A percentile compares a stretch with the other conserved stretches of the same genome.
These are phyloP conservation scores for Canariomyces notabilis DNA, from an alignment of 2,329 filamentous ascomycete species.

Conservation along the genomic window DNA sequence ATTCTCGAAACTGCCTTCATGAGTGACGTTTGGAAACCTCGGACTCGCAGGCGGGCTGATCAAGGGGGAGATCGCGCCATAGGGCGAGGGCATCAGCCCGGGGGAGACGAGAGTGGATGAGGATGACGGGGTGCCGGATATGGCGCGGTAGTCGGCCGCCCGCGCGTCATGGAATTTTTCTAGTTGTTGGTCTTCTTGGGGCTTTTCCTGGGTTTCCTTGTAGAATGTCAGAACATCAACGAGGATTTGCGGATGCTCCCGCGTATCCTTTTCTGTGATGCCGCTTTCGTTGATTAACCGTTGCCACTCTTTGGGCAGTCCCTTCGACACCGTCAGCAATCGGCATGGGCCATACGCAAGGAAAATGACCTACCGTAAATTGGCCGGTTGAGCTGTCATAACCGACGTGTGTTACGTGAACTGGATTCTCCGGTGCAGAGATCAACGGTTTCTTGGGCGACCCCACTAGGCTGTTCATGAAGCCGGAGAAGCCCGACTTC, in stretches of 20 bases:
- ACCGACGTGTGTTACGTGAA: constrained; percentile 96
- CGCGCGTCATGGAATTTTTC: constrained; percentile 94
- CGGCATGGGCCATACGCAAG: constrained; percentile 3
- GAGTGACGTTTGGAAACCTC: constrained; percentile 76
- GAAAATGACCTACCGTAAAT: constrained; percentile 69
- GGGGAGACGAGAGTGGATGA: constrained; percentile 44
- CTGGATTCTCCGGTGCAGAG: constrained; percentile 94
- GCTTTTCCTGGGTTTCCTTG: constrained; percentile 82
- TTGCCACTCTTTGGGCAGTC: constrained; percentile 97
- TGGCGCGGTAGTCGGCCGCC: constrained; percentile 47
- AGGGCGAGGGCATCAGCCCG: constrained; percentile 50
- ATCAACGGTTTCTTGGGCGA: constrained; percentile 89
- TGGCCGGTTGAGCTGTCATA: constrained; percentile 95
- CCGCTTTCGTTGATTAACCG: constrained; percentile 90
- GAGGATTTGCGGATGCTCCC: constrained; percentile 92
- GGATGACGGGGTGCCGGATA: constrained; percentile 36
- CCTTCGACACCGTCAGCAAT: constrained; percentile 45
- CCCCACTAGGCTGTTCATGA: constrained; percentile 77
- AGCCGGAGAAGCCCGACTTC: constrained; percentile 83
- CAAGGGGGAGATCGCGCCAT: constrained; percentile 56
- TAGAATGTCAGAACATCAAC: constrained; percentile 96
- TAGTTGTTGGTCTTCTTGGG: constrained; percentile 79
- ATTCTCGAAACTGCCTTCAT: constrained; percentile 95
- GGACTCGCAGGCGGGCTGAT: constrained; percentile 78
- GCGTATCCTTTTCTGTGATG: constrained; percentile 91